These are phyloP conservation scores for Fusarium multiceps DNA, from an alignment of 2,329 filamentous ascomycete genomes.

Conservation along the genomic window DNA sequence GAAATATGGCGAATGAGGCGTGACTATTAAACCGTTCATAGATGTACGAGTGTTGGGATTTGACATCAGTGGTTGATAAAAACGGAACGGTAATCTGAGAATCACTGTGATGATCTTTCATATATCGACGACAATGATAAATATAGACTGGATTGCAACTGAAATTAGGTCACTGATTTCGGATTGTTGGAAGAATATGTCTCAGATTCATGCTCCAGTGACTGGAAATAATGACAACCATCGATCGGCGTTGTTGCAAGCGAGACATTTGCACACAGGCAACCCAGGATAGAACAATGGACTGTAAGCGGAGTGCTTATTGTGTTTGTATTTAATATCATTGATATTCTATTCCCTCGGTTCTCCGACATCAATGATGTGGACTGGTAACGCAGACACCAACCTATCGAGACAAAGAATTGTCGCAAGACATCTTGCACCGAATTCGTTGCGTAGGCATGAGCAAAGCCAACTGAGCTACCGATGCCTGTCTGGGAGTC, in stretches of 20 bases:
- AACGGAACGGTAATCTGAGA: neutral
- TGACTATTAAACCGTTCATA: neutral
- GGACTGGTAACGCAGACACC: conserved; percentile 37
- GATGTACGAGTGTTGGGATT: neutral
- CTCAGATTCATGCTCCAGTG: conserved; percentile 50
- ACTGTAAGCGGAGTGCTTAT: neutral
- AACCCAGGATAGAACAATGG: neutral
- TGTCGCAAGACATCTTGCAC: neutral
- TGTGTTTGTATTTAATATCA: conserved; percentile 32
- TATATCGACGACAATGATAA: neutral
- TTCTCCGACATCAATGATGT: conserved; percentile 21
- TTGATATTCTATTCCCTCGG: conserved; percentile 43
- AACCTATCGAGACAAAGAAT: neutral
- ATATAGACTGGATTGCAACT: neutral
- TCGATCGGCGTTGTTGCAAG: neutral
- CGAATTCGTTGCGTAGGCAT: conserved; percentile 47
- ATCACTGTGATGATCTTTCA: neutral
- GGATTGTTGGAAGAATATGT: conserved; percentile 31
- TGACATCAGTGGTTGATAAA: neutral
- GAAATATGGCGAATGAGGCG: neutral
- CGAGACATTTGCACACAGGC: neutral
- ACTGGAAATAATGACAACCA: conserved; percentile 49
- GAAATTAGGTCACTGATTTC: conserved; percentile 13
- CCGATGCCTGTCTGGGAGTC: neutral
- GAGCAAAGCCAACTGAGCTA: conserved; percentile 38